These are phyloP conservation scores for Tolypocladium tundrense DNA, from an alignment of 2,329 filamentous ascomycete genomes.

Conservation along the genomic window DNA sequence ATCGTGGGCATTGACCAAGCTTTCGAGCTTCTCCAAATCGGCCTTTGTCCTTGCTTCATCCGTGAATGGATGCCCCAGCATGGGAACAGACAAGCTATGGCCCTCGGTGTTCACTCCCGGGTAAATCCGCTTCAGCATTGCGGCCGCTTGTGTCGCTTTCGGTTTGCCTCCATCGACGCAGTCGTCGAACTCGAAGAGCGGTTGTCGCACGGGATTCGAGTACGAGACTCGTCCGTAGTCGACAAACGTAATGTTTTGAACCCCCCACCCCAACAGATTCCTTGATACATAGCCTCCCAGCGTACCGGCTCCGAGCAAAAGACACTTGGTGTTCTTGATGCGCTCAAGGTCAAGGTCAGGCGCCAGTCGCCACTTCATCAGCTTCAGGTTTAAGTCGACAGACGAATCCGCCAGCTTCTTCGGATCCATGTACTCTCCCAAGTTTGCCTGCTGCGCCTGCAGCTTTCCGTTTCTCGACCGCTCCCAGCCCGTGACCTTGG, in stretches of 20 bases:
- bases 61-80: constrained; percentile 83
- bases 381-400: constrained; percentile 89
- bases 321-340: constrained; percentile 82
- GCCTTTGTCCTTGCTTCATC: constrained; percentile 58
- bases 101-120: constrained; percentile 78
- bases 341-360: constrained; percentile 78
- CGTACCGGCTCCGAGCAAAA: constrained; percentile 85
- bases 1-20: constrained; percentile 75
- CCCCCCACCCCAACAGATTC: constrained; percentile 90
- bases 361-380: constrained; percentile 98
- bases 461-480: constrained; percentile 71
- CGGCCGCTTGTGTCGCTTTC: constrained; percentile 74
- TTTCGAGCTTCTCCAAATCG: constrained; percentile 67
- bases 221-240: constrained; percentile 91
- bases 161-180: constrained; percentile 74
- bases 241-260: constrained; percentile 88
- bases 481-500: constrained; percentile 94
- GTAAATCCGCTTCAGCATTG: constrained; percentile 75
- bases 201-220: constrained; percentile 92
- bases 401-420: constrained; percentile 79
- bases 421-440: constrained; percentile 92
- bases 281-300: constrained; percentile 89
- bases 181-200: constrained; percentile 82
- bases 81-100: constrained; percentile 77
- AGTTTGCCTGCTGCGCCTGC: constrained; percentile 64